Base-by-base conservation (phyloP, 78 protist genomes). In the Isochrysis galbana region DNA sequence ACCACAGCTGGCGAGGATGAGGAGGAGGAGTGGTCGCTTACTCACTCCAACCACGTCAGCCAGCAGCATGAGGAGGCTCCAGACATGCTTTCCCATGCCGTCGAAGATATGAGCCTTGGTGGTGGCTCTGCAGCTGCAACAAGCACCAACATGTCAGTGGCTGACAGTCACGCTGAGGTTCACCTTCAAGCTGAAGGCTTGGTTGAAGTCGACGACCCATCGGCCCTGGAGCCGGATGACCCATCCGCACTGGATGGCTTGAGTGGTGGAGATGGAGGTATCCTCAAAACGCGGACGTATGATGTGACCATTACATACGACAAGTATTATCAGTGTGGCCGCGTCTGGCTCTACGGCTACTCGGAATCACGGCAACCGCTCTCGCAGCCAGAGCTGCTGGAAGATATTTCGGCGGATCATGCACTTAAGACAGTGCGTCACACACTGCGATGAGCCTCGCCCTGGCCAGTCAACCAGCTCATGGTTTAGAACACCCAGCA, bases 401-500 rank as follows among this genome's bases (percentile, higher is more conserved):
- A 98, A 90, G 99, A 98, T 92, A 94, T 98, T 84, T 95, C 97
- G 51, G 97, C 97, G 34, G 99, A 98, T 87, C 98, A 98, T 90
- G 97, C 96, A n/a, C 93, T 95, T 54, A 98, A 98, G 93, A 98
- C 99, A 17, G 99, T 97, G 86, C 10, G 41, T 21, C 44, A 19
- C 19, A 19, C 86, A 78, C 44, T n/a, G n/a, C n/a, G n/a, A n/a
- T n/a, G n/a, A n/a, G n/a, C n/a, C n/a, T n/a, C n/a, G n/a, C n/a
- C n/a, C n/a, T n/a, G n/a, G n/a, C n/a, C n/a, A n/a, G n/a, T n/a
- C n/a, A n/a, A n/a, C n/a, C n/a, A n/a, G n/a, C n/a, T n/a, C n/a
- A n/a, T n/a, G n/a, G n/a, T n/a, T n/a, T n/a, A n/a, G n/a, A n/a
- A n/a, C n/a, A n/a, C n/a, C n/a, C n/a, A n/a, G n/a, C n/a, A n/a